Evolutionary conservation across 225 moss, liverwort and hornwort genomes (phyloP).

Genomic region (Rhytidiadelphus loreus): DNA sequence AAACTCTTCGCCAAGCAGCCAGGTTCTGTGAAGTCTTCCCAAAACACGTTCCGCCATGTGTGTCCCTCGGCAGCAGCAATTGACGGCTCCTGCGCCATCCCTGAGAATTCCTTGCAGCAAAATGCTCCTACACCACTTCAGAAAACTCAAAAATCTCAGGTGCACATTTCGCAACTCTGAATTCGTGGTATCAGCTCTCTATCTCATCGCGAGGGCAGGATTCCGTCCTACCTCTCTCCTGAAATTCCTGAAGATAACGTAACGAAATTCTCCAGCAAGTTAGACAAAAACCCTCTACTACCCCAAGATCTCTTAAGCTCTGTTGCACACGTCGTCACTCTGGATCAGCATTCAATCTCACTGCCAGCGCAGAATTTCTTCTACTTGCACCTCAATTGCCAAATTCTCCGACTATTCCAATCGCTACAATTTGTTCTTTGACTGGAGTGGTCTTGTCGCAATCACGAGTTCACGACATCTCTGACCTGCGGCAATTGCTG

Average conservation of each 20-base stretch:
- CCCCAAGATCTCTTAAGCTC: neutral
- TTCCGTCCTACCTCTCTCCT: neutral
- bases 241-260: neutral
- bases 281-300: neutral
- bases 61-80: neutral
- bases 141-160: neutral
- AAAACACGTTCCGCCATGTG: constrained; percentile 24
- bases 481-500: neutral
- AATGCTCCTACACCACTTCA: neutral
- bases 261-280: no score
- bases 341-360: neutral
- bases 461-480: neutral
- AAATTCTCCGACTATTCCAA: neutral
- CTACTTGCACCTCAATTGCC: neutral
- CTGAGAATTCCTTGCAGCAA: neutral
- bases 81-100: constrained; percentile 1
- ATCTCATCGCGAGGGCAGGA: neutral
- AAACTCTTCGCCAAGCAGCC: constrained; percentile 5
- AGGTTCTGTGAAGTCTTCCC: constrained; percentile 20
- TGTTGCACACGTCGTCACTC: neutral
- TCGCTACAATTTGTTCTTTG: neutral
- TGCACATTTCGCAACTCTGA: neutral
- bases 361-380: neutral
- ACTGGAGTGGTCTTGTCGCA: neutral
- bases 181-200: no score